A percentile compares a stretch with the other conserved stretches of the same genome.
These are phyloP conservation scores for Begonia loranthoides DNA, from an alignment of 306 rosid genomes.

Conservation along the genomic window DNA sequence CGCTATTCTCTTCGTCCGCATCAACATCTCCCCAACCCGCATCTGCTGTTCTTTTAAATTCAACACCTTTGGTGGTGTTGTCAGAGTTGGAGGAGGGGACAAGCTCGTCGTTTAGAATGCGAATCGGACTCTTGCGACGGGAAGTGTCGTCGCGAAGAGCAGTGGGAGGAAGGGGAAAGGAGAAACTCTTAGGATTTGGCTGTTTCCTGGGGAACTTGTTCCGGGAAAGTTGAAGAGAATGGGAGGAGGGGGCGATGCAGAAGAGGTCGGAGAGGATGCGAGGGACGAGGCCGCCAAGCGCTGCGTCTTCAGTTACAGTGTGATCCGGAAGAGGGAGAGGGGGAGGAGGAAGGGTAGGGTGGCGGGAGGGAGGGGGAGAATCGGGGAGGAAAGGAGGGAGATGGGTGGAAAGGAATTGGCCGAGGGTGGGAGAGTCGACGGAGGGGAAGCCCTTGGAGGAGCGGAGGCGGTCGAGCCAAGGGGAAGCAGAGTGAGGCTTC, in stretches of 20 bases:
- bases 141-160: neutral
- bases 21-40: slow-evolving; percentile 10
- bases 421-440: slow-evolving; percentile 46
- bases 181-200: slow-evolving; percentile 50
- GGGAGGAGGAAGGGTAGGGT: slow-evolving; percentile 11
- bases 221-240: slow-evolving; percentile 20
- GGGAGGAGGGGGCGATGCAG: slow-evolving; percentile 29
- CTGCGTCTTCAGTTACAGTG: slow-evolving; percentile 5
- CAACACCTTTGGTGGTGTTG: slow-evolving; percentile 5
- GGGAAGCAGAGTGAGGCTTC: too few relatives aligned
- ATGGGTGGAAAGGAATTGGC: slow-evolving; percentile 38
- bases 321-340: slow-evolving; percentile 7
- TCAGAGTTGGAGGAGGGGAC: slow-evolving; percentile 13
- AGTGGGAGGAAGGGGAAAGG: slow-evolving; percentile 9
- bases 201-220: slow-evolving; percentile 66
- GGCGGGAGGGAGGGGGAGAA: slow-evolving; percentile 7
- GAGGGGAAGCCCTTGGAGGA: slow-evolving; percentile 66
- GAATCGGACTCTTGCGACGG: slow-evolving; percentile 11
- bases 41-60: neutral
- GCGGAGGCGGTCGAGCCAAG: slow-evolving; percentile 88
- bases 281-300: slow-evolving; percentile 18
- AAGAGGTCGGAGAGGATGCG: slow-evolving; percentile 61
- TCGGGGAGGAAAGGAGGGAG: too few relatives aligned
- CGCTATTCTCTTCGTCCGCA: slow-evolving; percentile 19
- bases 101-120: slow-evolving; percentile 12